These are phyloP conservation scores for Scutellaria barbata DNA, from an alignment of 257 asterid genomes.

Conservation along the genomic window DNA sequence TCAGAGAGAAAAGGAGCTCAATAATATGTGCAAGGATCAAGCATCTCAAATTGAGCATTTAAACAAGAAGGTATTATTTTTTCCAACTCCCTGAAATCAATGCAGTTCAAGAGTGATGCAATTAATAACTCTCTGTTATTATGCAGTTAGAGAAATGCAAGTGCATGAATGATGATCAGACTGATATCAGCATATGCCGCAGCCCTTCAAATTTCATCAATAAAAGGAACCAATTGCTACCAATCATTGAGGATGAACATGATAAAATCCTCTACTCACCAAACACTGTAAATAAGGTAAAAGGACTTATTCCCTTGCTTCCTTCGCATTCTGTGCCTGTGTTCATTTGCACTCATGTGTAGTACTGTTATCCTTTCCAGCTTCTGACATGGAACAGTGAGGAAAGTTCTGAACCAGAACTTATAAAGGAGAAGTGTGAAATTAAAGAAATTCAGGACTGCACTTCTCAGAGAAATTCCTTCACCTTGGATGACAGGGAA, in stretches of 20 bases:
- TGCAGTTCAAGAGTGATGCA: conserved; percentile 7
- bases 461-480: conserved; percentile 34
- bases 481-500: conserved; percentile 63
- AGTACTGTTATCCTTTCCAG: conserved; percentile 44
- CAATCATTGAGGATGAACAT: conserved; percentile 48
- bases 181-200: conserved; percentile 28
- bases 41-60: conserved; percentile 75
- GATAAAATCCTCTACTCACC: conserved; percentile 35
- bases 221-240: conserved; percentile 45
- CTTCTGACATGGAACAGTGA: conserved; percentile 59
- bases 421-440: conserved; percentile 60
- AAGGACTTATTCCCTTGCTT: neutral
- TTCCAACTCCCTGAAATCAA: conserved; percentile 18
- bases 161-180: conserved; percentile 46
- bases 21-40: conserved; percentile 72
- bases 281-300: conserved; percentile 50
- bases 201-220: conserved; percentile 42
- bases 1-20: conserved; percentile 70
- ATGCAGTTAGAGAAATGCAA: conserved; percentile 74
- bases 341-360: neutral
- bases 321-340: neutral
- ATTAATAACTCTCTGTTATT: conserved; percentile 24
- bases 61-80: conserved; percentile 59
- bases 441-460: conserved; percentile 54
- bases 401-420: conserved; percentile 52